Percentiles rank a stretch among this genome's conserved stretches.
phyloP scores from a whole-genome alignment of 2,329 filamentous ascomycete genomes.

The Magnaporthiopsis rhizophila region DNA sequence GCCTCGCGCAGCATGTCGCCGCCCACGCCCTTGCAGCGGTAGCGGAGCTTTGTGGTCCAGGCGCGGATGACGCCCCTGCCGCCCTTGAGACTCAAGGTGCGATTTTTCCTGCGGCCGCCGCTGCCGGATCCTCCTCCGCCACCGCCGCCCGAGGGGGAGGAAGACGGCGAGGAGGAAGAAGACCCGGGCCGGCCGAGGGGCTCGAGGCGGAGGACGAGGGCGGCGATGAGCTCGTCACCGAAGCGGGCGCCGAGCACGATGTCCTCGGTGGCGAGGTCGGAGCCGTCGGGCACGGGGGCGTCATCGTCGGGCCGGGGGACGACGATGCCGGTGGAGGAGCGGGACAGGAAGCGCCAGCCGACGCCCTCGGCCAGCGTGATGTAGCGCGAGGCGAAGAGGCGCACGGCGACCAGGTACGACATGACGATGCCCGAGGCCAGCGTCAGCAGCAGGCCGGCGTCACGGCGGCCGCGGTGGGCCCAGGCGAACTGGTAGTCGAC shows the following conservation, averaged over 20 bases:
- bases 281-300: constrained; percentile 10
- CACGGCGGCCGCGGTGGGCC: constrained; percentile 29
- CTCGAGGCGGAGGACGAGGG: constrained; percentile 61
- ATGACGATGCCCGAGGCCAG: constrained; percentile 52
- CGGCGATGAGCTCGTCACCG: constrained; percentile 62
- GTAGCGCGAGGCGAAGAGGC: constrained; percentile 55
- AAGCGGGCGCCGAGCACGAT: constrained; percentile 58
- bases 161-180: background rate
- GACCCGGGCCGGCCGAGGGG: constrained; percentile 17
- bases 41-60: constrained; percentile 68
- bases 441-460: constrained; percentile 47
- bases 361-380: constrained; percentile 53
- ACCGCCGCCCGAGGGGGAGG: background rate
- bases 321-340: constrained; percentile 17
- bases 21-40: constrained; percentile 66
- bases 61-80: constrained; percentile 67
- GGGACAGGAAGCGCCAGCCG: constrained; percentile 28
- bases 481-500: constrained; percentile 39
- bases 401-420: constrained; percentile 53
- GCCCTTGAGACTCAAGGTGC: constrained; percentile 35
- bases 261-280: constrained; percentile 29
- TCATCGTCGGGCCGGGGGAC: constrained; percentile 41
- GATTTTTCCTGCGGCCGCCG: constrained; percentile 24
- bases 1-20: constrained; percentile 65
- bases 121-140: background rate